Evolutionary conservation across 164 flowering plant species (phyloP).

Genomic region (Aristolochia fimbriata): DNA sequence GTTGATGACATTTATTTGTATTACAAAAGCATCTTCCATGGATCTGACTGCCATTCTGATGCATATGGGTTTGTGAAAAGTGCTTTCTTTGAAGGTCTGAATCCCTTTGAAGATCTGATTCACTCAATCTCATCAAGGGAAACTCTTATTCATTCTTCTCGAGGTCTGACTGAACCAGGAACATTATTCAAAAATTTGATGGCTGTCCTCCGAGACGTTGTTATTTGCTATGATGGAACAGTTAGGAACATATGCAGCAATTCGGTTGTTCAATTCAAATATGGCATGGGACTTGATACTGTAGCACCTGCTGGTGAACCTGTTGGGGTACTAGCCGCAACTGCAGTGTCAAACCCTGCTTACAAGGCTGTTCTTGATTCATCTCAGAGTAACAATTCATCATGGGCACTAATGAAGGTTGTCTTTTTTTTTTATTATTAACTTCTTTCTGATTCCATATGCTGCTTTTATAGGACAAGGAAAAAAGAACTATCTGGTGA

Average conservation of each 20-base stretch:
- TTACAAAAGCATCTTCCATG: conserved; percentile 29
- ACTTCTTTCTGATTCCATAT: background rate
- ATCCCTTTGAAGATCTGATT: conserved; percentile 69
- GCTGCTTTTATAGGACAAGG: background rate
- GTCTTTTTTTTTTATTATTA: background rate
- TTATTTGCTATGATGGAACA: conserved; percentile 82
- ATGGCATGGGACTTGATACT: conserved; percentile 29
- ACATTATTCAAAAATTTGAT: conserved; percentile 77
- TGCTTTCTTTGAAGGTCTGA: conserved; percentile 65
- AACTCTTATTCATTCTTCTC: conserved; percentile 74
- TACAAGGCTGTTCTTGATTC: conserved; percentile 95
- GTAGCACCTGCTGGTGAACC: conserved; percentile 79
- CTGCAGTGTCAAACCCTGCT: conserved; percentile 94
- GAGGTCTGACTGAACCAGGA: conserved; percentile 90
- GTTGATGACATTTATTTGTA: conserved; percentile 46
- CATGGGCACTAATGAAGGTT: conserved; percentile 98
- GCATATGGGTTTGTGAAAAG: conserved; percentile 55
- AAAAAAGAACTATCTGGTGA: background rate
- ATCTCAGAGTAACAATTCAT: conserved; percentile 66
- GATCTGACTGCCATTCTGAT: conserved; percentile 40
- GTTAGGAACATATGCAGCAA: conserved; percentile 74
- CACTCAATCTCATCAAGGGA: conserved; percentile 86
- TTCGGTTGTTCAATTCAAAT: conserved; percentile 63
- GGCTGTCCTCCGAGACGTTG: conserved; percentile 89
- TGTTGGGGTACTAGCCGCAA: conserved; percentile 88